These are phyloP conservation scores for Paramecium caudatum DNA, from an alignment of 73 alveolate genomes.

Conservation along the genomic window DNA sequence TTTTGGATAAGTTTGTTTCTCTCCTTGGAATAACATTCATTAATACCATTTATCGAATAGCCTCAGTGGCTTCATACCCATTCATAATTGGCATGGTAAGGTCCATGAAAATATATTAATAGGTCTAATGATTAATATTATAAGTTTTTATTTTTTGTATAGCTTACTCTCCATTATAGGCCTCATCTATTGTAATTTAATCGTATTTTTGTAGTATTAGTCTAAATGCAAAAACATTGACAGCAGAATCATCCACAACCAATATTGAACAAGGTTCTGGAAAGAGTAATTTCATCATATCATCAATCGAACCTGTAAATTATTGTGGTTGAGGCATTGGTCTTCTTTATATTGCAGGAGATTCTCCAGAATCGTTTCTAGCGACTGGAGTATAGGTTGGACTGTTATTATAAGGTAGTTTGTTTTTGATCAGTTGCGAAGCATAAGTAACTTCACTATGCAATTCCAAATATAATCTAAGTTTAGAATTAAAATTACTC, in stretches of 20 bases:
- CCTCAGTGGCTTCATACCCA: conserved; percentile 21
- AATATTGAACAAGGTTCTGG: conserved; percentile 9
- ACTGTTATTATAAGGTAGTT: conserved; percentile 18
- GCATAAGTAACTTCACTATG: conserved; percentile 37
- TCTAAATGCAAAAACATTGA: conserved; percentile 34
- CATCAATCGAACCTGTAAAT: conserved; percentile 6
- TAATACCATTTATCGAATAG: background rate
- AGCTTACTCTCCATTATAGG: conserved; percentile 65
- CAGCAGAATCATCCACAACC: conserved; percentile 44
- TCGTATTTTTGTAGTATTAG: conserved; percentile 22
- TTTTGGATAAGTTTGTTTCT: background rate
- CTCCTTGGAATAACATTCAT: background rate
- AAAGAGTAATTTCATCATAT: conserved; percentile 14
- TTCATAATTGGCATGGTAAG: conserved; percentile 44
- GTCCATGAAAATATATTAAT: conserved; percentile 44
- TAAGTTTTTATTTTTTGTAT: background rate
- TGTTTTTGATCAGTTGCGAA: background rate
- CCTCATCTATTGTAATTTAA: conserved; percentile 10
- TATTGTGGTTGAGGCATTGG: background rate
- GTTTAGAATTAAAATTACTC: no score
- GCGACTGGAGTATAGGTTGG: background rate
- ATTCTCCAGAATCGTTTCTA: background rate
- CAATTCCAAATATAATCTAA: conserved; percentile 5
- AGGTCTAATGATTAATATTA: background rate
- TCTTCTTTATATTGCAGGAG: background rate